These are phyloP conservation scores for sorghum (Sorghum bicolor) DNA, from an alignment of 176 grass and related monocot species.

Conservation along the genomic window DNA sequence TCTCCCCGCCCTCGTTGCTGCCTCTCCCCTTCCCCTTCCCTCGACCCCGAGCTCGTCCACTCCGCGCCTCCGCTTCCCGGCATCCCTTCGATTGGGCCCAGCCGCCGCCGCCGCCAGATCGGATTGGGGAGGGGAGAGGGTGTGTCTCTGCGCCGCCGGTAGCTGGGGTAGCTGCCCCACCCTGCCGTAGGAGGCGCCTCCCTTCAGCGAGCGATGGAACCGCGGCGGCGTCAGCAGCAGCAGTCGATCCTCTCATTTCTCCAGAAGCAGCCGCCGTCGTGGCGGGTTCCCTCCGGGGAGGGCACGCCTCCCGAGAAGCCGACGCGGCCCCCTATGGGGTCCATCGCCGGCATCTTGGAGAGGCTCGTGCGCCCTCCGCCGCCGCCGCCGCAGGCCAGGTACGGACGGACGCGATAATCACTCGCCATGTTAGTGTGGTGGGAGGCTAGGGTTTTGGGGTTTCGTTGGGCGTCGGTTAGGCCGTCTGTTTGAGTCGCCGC, in stretches of 20 bases:
- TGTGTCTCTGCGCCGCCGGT: background rate
- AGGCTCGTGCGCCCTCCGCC: constrained; percentile 40
- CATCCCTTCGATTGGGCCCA: background rate
- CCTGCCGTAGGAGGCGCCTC: background rate
- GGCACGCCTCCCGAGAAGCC: constrained; percentile 61
- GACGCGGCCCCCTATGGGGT: constrained; percentile 29
- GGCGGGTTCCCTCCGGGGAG: constrained; percentile 23
- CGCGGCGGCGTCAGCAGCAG: constrained; percentile 47
- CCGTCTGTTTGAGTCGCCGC: background rate
- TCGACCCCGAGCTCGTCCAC: background rate
- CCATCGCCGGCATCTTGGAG: constrained; percentile 64
- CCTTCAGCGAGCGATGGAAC: constrained; percentile 32
- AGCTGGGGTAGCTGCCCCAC: background rate
- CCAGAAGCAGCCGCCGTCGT: constrained; percentile 37
- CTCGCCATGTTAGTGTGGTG: background rate
- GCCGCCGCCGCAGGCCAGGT: constrained; percentile 21
- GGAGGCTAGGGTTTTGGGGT: constrained; percentile 40
- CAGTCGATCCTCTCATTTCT: constrained; percentile 87
- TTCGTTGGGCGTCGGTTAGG: background rate
- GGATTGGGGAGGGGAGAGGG: background rate
- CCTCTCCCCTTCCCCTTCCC: background rate
- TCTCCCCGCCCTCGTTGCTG: background rate
- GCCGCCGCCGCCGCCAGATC: background rate
- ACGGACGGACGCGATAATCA: background rate
- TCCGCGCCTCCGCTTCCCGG: background rate